Evolutionary conservation across 768 basidiomycete genomes (phyloP).

Genomic region (Suillus tomentosus): DNA sequence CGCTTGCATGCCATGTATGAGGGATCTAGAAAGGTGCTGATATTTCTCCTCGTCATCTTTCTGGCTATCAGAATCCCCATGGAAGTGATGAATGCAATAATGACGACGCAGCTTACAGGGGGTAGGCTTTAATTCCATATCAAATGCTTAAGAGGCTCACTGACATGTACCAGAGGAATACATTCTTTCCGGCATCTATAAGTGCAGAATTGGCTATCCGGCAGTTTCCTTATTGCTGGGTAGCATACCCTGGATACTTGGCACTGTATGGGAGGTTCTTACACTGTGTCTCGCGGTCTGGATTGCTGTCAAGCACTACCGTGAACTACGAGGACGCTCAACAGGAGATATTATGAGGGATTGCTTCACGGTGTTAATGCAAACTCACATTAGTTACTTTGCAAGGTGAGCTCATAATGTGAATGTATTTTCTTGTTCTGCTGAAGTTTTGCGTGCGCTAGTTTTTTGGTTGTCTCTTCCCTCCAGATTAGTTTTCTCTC

Average conservation of each 20-base stretch:
- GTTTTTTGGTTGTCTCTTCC: not conserved
- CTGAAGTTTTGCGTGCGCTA: not conserved
- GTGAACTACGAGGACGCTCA: not conserved
- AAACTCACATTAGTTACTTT: not conserved
- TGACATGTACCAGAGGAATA: not conserved
- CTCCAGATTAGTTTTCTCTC: not conserved
- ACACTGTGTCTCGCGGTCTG: not conserved
- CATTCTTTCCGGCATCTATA: not conserved
- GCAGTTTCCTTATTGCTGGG: not conserved
- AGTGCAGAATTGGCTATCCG: not conserved
- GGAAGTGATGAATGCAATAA: rapidly evolving
- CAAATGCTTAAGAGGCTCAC: not conserved
- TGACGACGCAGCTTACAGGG: not conserved
- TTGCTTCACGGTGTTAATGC: not conserved
- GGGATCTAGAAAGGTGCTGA: not conserved
- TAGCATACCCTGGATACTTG: not conserved
- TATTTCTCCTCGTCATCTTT: not conserved
- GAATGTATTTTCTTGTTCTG: not conserved
- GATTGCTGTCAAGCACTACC: not conserved
- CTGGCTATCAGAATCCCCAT: not conserved
- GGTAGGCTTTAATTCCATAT: not conserved
- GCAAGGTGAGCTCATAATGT: not conserved
- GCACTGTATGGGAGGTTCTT: not conserved
- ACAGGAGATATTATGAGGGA: not conserved
- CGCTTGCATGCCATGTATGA: not conserved